phyloP scores from a whole-genome alignment of 805 yeast genomes.

The Pichia occidentalis region DNA sequence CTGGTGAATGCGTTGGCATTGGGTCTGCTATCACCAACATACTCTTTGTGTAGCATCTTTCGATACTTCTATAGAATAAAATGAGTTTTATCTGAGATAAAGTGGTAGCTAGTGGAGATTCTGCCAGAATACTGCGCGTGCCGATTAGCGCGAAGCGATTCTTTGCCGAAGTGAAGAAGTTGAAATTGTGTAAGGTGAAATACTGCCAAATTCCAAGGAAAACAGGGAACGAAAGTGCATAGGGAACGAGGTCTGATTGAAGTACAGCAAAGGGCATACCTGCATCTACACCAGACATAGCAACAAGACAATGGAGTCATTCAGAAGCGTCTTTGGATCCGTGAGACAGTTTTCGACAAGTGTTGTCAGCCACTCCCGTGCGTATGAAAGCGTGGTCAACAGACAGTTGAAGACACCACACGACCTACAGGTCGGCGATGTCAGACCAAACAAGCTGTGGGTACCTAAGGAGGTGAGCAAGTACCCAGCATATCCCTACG shows the following conservation, averaged over 20 bases:
- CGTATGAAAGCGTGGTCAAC: slow-evolving; percentile 37
- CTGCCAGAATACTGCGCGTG: no score
- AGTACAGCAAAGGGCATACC: not conserved
- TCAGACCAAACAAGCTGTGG: slow-evolving; percentile 34
- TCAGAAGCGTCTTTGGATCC: not conserved
- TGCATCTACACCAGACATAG: not conserved
- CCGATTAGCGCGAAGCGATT: no score
- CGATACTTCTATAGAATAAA: no score
- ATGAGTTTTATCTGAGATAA: no score
- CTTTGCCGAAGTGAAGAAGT: no score
- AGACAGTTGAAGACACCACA: slow-evolving; percentile 41
- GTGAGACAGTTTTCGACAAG: slow-evolving; percentile 21
- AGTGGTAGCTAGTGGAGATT: no score
- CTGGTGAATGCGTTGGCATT: slow-evolving; percentile 9
- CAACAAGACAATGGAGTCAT: slow-evolving; percentile 1
- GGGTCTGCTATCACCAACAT: no score
- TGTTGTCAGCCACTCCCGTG: slow-evolving; percentile 19
- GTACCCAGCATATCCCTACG: slow-evolving; percentile 70
- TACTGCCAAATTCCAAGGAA: no score
- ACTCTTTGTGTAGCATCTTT: no score
- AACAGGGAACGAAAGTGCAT: no score
- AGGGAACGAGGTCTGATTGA: no score
- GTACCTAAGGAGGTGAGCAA: slow-evolving; percentile 39
- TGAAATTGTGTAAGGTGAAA: no score
- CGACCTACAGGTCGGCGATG: slow-evolving; percentile 47